Evolutionary conservation across 2,329 filamentous ascomycete genomes (phyloP).

Genomic region (Monosporascus sp.): DNA sequence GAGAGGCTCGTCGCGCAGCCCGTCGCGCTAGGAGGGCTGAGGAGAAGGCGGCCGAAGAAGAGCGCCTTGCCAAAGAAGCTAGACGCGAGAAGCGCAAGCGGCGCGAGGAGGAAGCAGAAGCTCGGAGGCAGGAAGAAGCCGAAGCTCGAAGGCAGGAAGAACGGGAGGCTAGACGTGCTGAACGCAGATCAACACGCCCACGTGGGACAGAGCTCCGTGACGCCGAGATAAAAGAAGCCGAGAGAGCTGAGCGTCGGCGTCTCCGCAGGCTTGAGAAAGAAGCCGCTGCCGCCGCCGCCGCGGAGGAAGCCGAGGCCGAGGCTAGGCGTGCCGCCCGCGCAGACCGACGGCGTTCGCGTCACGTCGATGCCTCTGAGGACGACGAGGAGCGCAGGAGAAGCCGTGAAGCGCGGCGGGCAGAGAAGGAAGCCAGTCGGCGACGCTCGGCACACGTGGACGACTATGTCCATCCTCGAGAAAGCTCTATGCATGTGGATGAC

Average conservation of each 20-base stretch:
- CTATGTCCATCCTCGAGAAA: constrained; percentile 37
- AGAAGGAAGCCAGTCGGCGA: constrained; percentile 34
- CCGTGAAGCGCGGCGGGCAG: constrained; percentile 45
- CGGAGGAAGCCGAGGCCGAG: constrained; percentile 39
- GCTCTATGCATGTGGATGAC: constrained; percentile 27
- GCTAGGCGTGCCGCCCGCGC: constrained; percentile 39
- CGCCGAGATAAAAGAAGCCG: constrained; percentile 30
- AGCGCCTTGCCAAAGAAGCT: constrained; percentile 49
- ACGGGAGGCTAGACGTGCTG: constrained; percentile 52
- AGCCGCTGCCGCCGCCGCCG: constrained; percentile 34
- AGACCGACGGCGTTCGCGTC: constrained; percentile 44
- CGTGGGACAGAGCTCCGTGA: constrained; percentile 48
- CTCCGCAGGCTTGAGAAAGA: constrained; percentile 34
- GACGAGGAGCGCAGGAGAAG: constrained; percentile 49
- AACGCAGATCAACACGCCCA: constrained; percentile 42
- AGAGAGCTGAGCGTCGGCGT: constrained; percentile 34
- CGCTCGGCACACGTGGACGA: constrained; percentile 39
- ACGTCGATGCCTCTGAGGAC: constrained; percentile 40
- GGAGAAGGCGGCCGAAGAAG: constrained; percentile 47
- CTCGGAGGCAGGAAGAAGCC: constrained; percentile 46
- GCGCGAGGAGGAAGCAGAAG: constrained; percentile 51
- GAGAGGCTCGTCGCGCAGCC: constrained; percentile 57
- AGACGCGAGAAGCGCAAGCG: constrained; percentile 49
- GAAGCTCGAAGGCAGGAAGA: constrained; percentile 51
- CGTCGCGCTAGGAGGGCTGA: constrained; percentile 55